phyloP scores from a whole-genome alignment of 306 rosid species.

The Medicago arabica region DNA sequence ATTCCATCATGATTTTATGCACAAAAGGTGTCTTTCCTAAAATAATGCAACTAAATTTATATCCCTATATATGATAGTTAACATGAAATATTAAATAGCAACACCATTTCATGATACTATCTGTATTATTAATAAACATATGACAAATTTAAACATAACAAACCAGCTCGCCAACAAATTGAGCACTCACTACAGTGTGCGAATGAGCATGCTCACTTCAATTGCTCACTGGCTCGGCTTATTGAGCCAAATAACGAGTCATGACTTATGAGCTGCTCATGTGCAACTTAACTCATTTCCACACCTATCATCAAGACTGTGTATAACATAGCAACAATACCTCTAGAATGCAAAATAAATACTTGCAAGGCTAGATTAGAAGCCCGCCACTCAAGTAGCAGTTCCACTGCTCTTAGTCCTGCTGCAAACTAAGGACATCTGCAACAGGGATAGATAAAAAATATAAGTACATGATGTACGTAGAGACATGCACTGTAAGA shows the following conservation, averaged over 20 bases:
- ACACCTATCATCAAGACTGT: constrained; percentile 9
- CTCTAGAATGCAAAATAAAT: constrained; percentile 96
- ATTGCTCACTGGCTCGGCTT: constrained; percentile 5
- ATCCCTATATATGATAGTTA: no score
- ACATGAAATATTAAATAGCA: not conserved
- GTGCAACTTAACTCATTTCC: constrained; percentile 22
- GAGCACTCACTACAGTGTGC: not conserved
- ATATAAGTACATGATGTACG: constrained; percentile 28
- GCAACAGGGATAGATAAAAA: constrained; percentile 34
- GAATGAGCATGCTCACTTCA: constrained; percentile 19
- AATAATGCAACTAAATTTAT: no score
- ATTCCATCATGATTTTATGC: no score
- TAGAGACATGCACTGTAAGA: constrained; percentile 23
- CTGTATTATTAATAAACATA: not conserved
- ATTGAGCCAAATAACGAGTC: constrained; percentile 5
- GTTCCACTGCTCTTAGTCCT: constrained; percentile 98
- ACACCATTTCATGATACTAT: not conserved
- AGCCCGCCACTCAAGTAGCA: constrained; percentile 98
- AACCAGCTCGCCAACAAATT: not conserved
- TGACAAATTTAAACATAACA: not conserved
- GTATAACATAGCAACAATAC: constrained; percentile 47
- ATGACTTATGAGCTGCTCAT: constrained; percentile 2
- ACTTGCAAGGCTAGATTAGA: constrained; percentile 96
- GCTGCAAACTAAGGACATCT: constrained; percentile 95
- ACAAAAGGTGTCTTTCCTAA: no score